Base-by-base conservation (phyloP, 2,329 filamentous ascomycete genomes). In the Lithohypha guttulata region DNA sequence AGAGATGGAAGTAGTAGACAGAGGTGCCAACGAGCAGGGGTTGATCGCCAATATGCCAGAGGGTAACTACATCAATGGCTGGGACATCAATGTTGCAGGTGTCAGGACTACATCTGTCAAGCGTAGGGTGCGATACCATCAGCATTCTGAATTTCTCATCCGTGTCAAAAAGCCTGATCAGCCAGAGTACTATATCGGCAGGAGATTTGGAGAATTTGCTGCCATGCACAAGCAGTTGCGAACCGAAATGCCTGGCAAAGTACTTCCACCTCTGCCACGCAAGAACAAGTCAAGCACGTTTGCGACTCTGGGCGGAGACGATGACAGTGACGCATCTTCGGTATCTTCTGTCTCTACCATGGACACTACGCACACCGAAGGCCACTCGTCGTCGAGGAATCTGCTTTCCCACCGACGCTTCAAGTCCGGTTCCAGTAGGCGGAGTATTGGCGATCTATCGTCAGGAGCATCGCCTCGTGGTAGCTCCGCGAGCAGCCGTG, bases 1-100 rank as follows among this genome's bases (percentile, higher is more conserved):
- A 1, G 91, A 98, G 62, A 81, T 98, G 63, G 91, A 98, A 56
- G 86, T 96, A 17, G 85, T 98, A 19, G 91, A 98, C 55, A 77
- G 85, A 47, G 83, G 85, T 39, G 87, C 91, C 29, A 93, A 94
- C 55, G 87, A 95, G 43, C 82, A 85, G 15, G 89, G 91, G 0
- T 69, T 98, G 37, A 71, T 93, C 43, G 77, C 86, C 43, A 93
- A 87, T 29, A 69, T 89, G 46, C 91, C 91, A 0, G 84, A 95
- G 58, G 91, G 91, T 3, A 81, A 95, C 59, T 81, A 79, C 46
- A 83, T 95, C 54, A 89, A 98, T 57, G 85, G 86, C 20, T 96
- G 91, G 91, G 91, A 96, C 58, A 78, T 95, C 50, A 98, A 98
- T 57, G 81, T 98, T 34, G 84, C 89, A 8, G 86, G 81, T 27